Evolutionary conservation across 768 basidiomycete genomes (phyloP), one percentile per base, ranked within the genome.

Genomic region (Boletus pseudo-olivaceus): DNA sequence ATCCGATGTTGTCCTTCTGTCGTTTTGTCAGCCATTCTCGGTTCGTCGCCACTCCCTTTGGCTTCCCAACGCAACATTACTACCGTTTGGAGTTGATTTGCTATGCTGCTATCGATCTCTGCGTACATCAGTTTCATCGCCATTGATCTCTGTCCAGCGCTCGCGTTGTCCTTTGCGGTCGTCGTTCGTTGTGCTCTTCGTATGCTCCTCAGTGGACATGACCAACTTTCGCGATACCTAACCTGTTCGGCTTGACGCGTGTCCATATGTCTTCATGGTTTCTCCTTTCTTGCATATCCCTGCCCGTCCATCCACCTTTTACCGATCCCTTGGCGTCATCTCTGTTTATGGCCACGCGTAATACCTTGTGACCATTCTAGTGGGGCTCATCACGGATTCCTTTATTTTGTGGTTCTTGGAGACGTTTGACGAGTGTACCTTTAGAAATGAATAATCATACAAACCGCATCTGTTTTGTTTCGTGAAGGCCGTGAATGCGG

Each of bases 41-140:
- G 49, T 49, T 42, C 41, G 34, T 51, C 30, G 37, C 47, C 41
- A 45, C 43, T 42, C 23, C 11, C 27, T 19, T 38, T 7, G 37
- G 37, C 47, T 30, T 51, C 37, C 50, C 54, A 50, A 57, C 50
- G 53, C 51, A 61, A 63, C 61, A 66, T 47, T 23, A 30, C 51
- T 66, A 59, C 45, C 43, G 37, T 54, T 19, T 53, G 61, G 54
- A 65, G 20, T 53, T 26, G 51, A 57, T 58, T 45, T 63, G 59
- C 15, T 63, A 40, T 61, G 59, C 43, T 63, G 66, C 66, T 67
- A n/a, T 58, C 39, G 63, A 67, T 67, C 66, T 62, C 51, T 53
- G 57, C 58, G 55, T 58, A 30, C 42, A 37, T 49, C 35, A 11
- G 27, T 66, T 30, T 49, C 26, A 46, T 59, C 49, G 57, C 54